Percentiles rank a stretch among this genome's conserved stretches.
Evolutionary conservation across 257 asterid species (phyloP).

Genomic region (Apocynum venetum): DNA sequence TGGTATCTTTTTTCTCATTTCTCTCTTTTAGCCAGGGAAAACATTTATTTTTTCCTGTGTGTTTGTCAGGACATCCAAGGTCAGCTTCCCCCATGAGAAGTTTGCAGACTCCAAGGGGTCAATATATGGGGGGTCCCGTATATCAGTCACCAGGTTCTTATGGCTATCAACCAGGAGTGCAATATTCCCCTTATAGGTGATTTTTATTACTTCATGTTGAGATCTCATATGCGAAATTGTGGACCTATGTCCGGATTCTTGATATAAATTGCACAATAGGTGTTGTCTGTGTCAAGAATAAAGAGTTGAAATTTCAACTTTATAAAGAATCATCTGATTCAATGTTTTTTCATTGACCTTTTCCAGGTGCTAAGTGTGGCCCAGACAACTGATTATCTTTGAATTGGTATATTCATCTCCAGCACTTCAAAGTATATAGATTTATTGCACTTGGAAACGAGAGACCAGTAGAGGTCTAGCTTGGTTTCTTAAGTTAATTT

Average conservation of each 20-base stretch:
- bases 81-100: slow-evolving; percentile 18
- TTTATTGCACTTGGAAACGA: slow-evolving; percentile 10
- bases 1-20: neutral
- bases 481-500: neutral
- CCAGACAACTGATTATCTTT: slow-evolving; percentile 28
- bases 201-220: neutral
- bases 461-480: slow-evolving; percentile 1
- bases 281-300: slow-evolving; percentile 11
- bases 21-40: neutral
- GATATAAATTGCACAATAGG: slow-evolving; percentile 2
- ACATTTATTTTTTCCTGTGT: neutral
- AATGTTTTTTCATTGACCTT: slow-evolving; percentile 26
- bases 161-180: slow-evolving; percentile 28
- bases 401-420: slow-evolving; percentile 30
- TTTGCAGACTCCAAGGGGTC: slow-evolving; percentile 15
- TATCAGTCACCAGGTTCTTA: slow-evolving; percentile 20
- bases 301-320: slow-evolving; percentile 16
- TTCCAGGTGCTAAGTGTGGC: slow-evolving; percentile 36
- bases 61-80: slow-evolving; percentile 17
- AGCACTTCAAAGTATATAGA: slow-evolving; percentile 16
- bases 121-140: slow-evolving; percentile 17
- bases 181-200: slow-evolving; percentile 24
- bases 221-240: neutral
- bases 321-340: slow-evolving; percentile 29
- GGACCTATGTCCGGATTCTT: neutral